phyloP scores from a whole-genome alignment of 108 stramenopile genomes.

The Skeletonema costatum region DNA sequence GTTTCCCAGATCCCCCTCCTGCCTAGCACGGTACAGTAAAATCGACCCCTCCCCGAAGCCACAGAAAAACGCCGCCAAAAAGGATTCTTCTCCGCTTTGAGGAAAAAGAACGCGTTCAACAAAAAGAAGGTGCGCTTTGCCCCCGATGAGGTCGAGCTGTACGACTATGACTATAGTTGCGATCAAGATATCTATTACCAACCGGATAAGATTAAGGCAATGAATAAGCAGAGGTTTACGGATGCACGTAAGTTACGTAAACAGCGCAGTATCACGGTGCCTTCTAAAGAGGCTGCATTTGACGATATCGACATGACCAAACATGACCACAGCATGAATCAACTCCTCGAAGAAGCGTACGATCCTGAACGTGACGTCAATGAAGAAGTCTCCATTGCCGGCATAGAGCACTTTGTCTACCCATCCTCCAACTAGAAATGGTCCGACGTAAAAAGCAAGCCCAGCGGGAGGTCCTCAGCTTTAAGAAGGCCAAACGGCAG shows the following conservation, averaged over 20 bases:
- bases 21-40: no score
- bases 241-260: conserved; percentile 18
- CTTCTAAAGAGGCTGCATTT: not conserved
- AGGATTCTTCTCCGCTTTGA: no score
- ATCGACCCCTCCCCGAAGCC: no score
- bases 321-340: not conserved
- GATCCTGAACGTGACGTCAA: conserved; percentile 12
- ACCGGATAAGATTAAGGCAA: conserved; percentile 25
- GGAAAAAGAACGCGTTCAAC: not conserved
- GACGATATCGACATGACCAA: conserved; percentile 19
- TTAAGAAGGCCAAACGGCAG: conserved; percentile 10
- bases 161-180: conserved; percentile 21
- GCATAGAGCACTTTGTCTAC: conserved; percentile 46
- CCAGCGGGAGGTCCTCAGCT: conserved; percentile 26
- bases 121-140: conserved; percentile 37
- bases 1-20: no score
- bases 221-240: conserved; percentile 26
- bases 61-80: no score
- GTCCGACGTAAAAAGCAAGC: conserved; percentile 38
- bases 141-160: conserved; percentile 25
- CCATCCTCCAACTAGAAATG: conserved; percentile 42
- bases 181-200: conserved; percentile 19
- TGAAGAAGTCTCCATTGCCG: conserved; percentile 23
- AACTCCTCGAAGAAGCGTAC: conserved; percentile 4
- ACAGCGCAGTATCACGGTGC: not conserved